Conservation (phyloP, 306 rosid genomes). For the Sicyos edulis region DNA sequence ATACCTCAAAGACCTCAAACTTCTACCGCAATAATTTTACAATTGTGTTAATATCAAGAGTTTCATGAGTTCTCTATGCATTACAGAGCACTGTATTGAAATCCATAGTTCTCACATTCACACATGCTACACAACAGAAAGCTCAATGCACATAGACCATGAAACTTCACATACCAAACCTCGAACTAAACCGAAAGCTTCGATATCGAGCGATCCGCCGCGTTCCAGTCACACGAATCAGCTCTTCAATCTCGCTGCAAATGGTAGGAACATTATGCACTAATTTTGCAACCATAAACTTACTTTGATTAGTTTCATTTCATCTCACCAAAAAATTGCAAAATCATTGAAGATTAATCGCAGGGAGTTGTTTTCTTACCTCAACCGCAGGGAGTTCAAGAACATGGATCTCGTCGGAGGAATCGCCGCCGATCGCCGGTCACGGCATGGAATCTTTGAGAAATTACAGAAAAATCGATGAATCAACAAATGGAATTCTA, state of each 20-base stretch:
- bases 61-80: background rate
- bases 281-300: background rate
- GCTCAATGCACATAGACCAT: conserved; percentile 7
- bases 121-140: background rate
- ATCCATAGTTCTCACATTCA: conserved; percentile 7
- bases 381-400: background rate
- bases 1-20: no score
- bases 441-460: conserved; percentile 8
- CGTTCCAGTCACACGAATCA: background rate
- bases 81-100: conserved; percentile 4
- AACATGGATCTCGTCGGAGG: conserved; percentile 1
- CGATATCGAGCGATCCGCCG: background rate
- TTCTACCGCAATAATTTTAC: no score
- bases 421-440: background rate
- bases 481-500: background rate
- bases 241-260: background rate
- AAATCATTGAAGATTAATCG: background rate
- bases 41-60: background rate
- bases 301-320: background rate
- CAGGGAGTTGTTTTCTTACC: background rate
- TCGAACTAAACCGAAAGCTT: background rate
- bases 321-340: background rate
- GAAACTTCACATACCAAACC: conserved; percentile 4
- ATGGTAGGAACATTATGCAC: conserved; percentile 11
- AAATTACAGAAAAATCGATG: background rate